Base-by-base conservation (phyloP, 768 basidiomycete genomes). In the Naganishia kalamii region DNA sequence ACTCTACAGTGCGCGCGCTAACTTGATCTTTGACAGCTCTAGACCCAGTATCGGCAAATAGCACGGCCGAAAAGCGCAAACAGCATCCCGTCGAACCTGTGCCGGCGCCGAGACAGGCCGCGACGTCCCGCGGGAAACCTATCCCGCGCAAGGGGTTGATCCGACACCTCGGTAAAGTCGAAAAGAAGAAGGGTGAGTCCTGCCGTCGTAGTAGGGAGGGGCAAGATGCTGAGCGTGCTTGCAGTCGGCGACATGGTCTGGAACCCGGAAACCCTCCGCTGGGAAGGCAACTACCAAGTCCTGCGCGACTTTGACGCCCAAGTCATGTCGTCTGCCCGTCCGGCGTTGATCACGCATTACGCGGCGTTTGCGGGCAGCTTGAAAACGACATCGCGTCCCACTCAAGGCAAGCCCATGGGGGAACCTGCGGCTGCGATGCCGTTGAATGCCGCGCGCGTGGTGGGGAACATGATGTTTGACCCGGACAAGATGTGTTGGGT, bases 381-480 rank as follows among this genome's bases (percentile, higher is more conserved):
- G 25, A 41, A 65, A 49, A 84, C 86, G 30, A 84, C 86, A 48
- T 88, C 33, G 83, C 86, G 62, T 11, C 33, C 27, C 60, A 47
- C 41, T 15, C 27, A 33, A 2, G 43, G 29, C 11, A 19, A 27
- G 19, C 66, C 60, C 27, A 25, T 19, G 13, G 54, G 7, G 3
- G 1, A 23, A 41, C 37, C 37, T 13, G 23, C 54, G 12, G 43
- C 51, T 7, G 63, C 47, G 41, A 15, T 44, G 1, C 59, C 66
- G 1, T 52, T 66, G 1, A 52, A 52, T 21, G 63, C 63, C 8
- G 64, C 30, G 3, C 32, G 64, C 17, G 86, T 92, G 77, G 94
- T 97, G 21, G 96, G 96, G 48, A 91, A 92, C 81, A 99, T 99
- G 94, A 85, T 91, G 40, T 98, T 99, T 73, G 93, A 99, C 79